Evolutionary conservation across 139 green algal species (phyloP).

Genomic region (Deuterostichococcus epilithicus): DNA sequence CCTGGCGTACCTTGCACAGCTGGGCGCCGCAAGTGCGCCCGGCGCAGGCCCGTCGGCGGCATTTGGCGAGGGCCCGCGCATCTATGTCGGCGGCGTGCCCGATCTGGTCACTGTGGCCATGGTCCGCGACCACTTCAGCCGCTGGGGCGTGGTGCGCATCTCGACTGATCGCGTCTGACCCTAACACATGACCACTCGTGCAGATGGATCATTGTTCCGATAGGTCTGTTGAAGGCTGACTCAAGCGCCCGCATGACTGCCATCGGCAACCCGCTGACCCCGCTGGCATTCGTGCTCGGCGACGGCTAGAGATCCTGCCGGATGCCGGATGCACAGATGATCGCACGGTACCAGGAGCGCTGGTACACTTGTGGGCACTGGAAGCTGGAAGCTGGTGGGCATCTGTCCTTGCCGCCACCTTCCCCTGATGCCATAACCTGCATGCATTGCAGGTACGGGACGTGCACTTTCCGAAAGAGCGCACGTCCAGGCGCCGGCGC

Average conservation of each 20-base stretch:
- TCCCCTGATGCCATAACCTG: neutral
- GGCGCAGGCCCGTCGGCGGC: neutral
- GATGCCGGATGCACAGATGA: no score
- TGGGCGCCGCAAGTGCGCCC: neutral
- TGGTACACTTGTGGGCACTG: no score
- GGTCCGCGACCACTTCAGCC: slow-evolving; percentile 23
- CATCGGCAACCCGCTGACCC: no score
- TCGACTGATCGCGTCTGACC: no score
- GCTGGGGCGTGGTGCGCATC: slow-evolving; percentile 16
- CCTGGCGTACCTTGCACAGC: neutral
- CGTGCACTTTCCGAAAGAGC: slow-evolving; percentile 22
- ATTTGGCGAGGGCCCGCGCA: slow-evolving; percentile 13
- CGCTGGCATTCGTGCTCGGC: no score
- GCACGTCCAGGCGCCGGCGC: neutral
- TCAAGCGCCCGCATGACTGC: no score
- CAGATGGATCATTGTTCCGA: no score
- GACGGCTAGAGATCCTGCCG: no score
- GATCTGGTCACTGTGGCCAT: slow-evolving; percentile 16
- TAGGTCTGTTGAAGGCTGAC: no score
- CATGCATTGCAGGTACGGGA: slow-evolving; percentile 12
- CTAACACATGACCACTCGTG: no score
- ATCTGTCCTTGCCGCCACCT: neutral
- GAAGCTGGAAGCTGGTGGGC: neutral
- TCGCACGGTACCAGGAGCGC: no score
- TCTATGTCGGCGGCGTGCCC: slow-evolving; percentile 24